A percentile compares a stretch with the other conserved stretches of the same genome.
Conservation (phyloP, 805 yeast species). For the Scheffersomyces stipitis region DNA sequence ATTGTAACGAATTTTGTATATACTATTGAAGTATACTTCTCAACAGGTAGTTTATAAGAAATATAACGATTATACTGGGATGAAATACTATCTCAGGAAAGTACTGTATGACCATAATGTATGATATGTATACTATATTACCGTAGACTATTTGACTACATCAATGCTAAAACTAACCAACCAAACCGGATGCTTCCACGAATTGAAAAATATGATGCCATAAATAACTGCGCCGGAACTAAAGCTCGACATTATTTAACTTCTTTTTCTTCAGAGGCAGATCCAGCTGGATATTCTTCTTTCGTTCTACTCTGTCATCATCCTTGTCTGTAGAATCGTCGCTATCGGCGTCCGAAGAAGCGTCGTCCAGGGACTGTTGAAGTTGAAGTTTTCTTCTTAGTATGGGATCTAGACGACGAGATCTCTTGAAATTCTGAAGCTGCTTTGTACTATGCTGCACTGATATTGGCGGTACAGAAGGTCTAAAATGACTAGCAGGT, state of each 20-base stretch:
- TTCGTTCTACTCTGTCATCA: constrained; percentile 3
- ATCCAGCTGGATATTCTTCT: constrained; percentile 3
- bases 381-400: constrained; percentile 8
- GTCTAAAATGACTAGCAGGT: constrained; percentile 28
- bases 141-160: too few relatives aligned
- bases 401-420: constrained; percentile 3
- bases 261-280: background rate
- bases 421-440: constrained; percentile 8
- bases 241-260: background rate
- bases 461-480: constrained; percentile 40
- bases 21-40: too few relatives aligned
- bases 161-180: too few relatives aligned
- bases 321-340: constrained; percentile 14
- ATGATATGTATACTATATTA: too few relatives aligned
- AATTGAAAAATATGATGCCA: too few relatives aligned
- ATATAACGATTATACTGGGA: too few relatives aligned
- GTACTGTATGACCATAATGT: too few relatives aligned
- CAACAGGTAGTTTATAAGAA: too few relatives aligned
- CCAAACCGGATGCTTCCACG: too few relatives aligned
- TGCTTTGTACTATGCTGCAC: constrained; percentile 24
- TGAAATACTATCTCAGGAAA: too few relatives aligned
- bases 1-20: too few relatives aligned
- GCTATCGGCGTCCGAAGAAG: constrained; percentile 21
- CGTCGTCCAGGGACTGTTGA: constrained; percentile 10
- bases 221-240: background rate